Evolutionary conservation across 257 asterid genomes (phyloP).

Genomic region (Cinchona pubescens): DNA sequence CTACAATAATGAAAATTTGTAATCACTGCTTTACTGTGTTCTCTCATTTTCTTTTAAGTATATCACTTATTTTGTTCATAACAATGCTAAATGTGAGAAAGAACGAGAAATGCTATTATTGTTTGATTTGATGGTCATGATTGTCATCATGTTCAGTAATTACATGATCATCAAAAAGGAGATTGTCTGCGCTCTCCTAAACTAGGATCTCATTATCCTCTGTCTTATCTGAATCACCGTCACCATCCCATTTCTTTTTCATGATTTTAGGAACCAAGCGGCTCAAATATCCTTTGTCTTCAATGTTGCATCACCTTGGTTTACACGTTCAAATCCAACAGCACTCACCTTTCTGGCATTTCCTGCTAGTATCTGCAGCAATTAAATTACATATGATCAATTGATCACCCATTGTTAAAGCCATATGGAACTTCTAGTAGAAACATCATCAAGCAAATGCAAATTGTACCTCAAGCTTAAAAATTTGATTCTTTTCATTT

Average conservation of each 20-base stretch:
- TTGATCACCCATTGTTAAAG: not conserved
- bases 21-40: not conserved
- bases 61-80: no score
- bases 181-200: conserved; percentile 20
- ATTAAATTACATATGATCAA: conserved; percentile 3
- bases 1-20: not conserved
- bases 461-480: conserved; percentile 75
- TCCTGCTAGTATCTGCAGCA: conserved; percentile 86
- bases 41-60: no score
- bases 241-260: conserved; percentile 55
- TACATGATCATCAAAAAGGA: conserved; percentile 34
- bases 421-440: not conserved
- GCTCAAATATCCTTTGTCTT: no score
- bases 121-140: conserved; percentile 40
- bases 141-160: conserved; percentile 51
- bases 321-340: conserved; percentile 74
- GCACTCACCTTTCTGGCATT: conserved; percentile 95
- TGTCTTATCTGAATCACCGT: no score
- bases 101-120: conserved; percentile 13
- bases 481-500: conserved; percentile 60
- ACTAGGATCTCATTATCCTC: conserved; percentile 34
- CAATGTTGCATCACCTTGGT: conserved; percentile 47
- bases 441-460: not conserved
- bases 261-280: conserved; percentile 60
- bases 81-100: not conserved